A percentile compares a stretch with the other conserved stretches of the same genome.
phyloP scores from a whole-genome alignment of 257 asterid genomes.

The Anisodus acutangulus region DNA sequence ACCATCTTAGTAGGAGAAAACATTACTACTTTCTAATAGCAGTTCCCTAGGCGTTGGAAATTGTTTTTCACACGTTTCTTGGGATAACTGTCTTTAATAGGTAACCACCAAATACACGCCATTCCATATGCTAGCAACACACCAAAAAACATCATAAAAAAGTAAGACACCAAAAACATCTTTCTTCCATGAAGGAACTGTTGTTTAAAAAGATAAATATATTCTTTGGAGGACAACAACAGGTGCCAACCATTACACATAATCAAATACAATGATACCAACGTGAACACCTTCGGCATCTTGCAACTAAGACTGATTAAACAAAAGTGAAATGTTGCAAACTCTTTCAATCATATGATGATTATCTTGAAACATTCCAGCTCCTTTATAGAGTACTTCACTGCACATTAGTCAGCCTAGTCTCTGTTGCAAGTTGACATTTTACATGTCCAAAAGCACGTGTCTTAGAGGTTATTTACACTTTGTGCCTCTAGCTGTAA shows the following conservation, averaged over 20 bases:
- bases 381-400: background rate
- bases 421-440: background rate
- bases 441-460: constrained; percentile 22
- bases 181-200: constrained; percentile 1
- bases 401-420: background rate
- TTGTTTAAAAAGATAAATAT: constrained; percentile 16
- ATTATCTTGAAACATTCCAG: constrained; percentile 20
- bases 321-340: background rate
- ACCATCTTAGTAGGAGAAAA: background rate
- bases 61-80: background rate
- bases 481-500: constrained; percentile 14
- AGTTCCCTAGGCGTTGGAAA: background rate
- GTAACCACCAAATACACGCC: background rate
- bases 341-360: background rate
- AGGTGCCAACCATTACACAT: background rate
- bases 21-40: background rate
- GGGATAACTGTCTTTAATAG: background rate
- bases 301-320: constrained; percentile 8
- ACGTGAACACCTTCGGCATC: background rate
- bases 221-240: background rate
- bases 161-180: background rate
- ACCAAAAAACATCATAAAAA: background rate
- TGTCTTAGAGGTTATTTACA: constrained; percentile 4
- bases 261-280: constrained; percentile 14
- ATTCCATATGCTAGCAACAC: background rate